A percentile compares a stretch with the other conserved stretches of the same genome.
Evolutionary conservation across 208 protist species (phyloP).

Genomic region (Leishmania tropica): DNA sequence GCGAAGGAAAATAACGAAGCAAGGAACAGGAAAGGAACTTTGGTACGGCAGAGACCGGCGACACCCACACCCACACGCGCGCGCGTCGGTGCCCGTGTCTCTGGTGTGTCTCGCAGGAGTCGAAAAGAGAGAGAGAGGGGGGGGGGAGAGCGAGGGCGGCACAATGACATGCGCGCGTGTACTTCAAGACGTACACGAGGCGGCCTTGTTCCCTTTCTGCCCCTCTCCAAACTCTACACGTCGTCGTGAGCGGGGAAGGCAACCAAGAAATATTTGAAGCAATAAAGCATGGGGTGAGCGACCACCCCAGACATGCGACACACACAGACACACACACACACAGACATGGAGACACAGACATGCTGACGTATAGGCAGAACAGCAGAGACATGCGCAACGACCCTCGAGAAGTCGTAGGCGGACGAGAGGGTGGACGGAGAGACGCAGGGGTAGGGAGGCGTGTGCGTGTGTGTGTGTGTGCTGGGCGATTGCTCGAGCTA

Average conservation of each 20-base stretch:
- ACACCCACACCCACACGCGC: no score
- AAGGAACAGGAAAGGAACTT: not conserved
- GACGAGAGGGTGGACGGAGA: not conserved
- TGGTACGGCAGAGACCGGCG: not conserved
- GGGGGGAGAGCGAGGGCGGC: not conserved
- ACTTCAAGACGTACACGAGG: not conserved
- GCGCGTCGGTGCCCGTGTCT: not conserved
- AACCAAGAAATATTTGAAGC: not conserved
- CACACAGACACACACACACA: slow-evolving; percentile 11
- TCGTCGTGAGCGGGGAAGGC: no score
- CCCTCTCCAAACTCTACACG: not conserved
- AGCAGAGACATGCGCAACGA: not conserved
- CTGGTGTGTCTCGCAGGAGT: not conserved
- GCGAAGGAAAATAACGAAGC: not conserved
- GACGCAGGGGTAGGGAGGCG: not conserved
- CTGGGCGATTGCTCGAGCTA: no score
- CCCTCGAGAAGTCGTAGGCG: not conserved
- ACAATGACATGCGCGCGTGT: not conserved
- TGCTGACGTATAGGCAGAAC: not conserved
- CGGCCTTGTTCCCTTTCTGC: not conserved
- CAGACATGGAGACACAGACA: not conserved
- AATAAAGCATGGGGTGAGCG: not conserved
- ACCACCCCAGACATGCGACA: no score
- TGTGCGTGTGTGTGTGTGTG: no score
- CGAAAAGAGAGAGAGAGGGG: not conserved